Evolutionary conservation across 345 rosid genomes (phyloP), one percentile per base, ranked within the genome.

Genomic region (Sisymbrium irio): DNA sequence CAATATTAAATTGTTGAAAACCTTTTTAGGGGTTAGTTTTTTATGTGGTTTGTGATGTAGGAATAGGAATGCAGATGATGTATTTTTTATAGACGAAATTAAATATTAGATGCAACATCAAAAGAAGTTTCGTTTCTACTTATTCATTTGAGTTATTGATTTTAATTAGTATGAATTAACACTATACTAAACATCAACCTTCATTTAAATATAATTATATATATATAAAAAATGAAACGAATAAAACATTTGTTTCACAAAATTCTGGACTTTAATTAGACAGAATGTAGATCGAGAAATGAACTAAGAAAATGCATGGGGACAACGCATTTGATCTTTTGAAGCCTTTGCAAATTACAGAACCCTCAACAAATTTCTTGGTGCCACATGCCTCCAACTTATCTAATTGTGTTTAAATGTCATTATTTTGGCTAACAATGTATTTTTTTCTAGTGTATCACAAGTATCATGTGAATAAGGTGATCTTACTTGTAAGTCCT

Each of bases 391-490:
- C 9, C 53, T n/a, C 44, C 14, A 30, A 30, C 54, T 41, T 40
- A 39, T 40, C 4, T 17, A 54, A 37, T 14, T 10, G 60, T 36
- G 39, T 37, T 47, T 27, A 36, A 22, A 11, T 15, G 8, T 59
- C 59, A 59, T 72, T 39, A 18, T 6, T 18, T 28, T 50, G 53
- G 61, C 22, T 62, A 62, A 40, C 56, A 54, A 7, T 44, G 47
- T 64, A 20, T 54, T 20, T 33, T 27, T 22, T 22, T 59, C 11
- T 69, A 46, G 19, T 49, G 64, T 22, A 19, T 73, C 65, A 65
- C 65, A 65, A 65, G 7, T 18, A 65, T 58, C 46, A 67, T 67
- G 54, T 67, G 78, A 74, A 18, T 50, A 46, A 36, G 49, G 28
- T 46, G 36, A 14, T 20, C 55, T 63, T 40, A 58, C 64, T 66